Conservation (phyloP, 495 filamentous ascomycete species). For the Xylaria longipes region DNA sequence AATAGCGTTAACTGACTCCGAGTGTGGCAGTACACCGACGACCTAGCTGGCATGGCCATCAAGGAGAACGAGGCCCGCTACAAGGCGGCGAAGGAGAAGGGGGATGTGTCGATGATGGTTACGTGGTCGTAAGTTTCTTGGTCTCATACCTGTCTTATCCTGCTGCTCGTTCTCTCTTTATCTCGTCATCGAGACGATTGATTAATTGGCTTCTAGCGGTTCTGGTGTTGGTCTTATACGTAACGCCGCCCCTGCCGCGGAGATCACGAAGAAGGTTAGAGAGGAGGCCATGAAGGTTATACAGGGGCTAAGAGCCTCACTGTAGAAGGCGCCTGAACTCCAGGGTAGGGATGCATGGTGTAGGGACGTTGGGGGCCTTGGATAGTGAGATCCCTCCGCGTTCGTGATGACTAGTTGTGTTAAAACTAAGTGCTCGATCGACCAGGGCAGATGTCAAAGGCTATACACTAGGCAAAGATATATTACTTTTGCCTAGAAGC, state of each 20-base stretch:
- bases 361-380: neutral
- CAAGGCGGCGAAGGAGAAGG: slow-evolving; percentile 52
- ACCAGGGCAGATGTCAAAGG: neutral
- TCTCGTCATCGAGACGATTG: neutral
- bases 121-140: slow-evolving; percentile 61
- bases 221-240: slow-evolving; percentile 68
- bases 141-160: neutral
- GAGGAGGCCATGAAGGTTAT: slow-evolving; percentile 64
- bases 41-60: slow-evolving; percentile 58
- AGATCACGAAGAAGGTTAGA: slow-evolving; percentile 75
- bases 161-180: neutral
- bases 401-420: neutral
- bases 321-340: slow-evolving; percentile 4
- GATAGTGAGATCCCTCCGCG: neutral
- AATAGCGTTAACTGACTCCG: neutral
- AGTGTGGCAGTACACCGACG: slow-evolving; percentile 52
- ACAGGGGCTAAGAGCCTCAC: slow-evolving; percentile 28
- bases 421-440: neutral
- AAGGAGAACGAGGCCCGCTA: slow-evolving; percentile 65
- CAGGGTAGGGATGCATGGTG: neutral
- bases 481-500: neutral
- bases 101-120: slow-evolving; percentile 42
- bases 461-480: neutral
- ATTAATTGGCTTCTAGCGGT: slow-evolving; percentile 38
- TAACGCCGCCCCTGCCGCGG: slow-evolving; percentile 69